Conservation (phyloP, 2,329 filamentous ascomycete genomes). For the Aspergillus sp. region DNA sequence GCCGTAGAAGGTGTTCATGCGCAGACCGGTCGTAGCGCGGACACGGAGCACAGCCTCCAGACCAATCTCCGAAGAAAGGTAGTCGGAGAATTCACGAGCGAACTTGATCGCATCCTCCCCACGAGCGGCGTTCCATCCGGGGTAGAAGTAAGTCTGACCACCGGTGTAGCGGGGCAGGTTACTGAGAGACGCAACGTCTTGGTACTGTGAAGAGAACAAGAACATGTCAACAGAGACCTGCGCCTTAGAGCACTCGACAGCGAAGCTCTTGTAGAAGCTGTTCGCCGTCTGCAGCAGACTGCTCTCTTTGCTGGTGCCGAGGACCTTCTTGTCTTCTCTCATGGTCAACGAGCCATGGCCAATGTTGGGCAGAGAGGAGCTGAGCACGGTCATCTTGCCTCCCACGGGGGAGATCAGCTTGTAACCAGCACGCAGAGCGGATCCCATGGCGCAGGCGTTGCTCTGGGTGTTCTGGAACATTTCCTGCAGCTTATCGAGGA, state of each 20-base stretch:
- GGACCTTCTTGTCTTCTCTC: constrained; percentile 92
- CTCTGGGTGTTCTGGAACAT: constrained; percentile 98
- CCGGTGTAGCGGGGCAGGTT: constrained; percentile 95
- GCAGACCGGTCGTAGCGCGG: constrained; percentile 86
- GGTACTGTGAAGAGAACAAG: constrained; percentile 91
- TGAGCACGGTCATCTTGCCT: constrained; percentile 91
- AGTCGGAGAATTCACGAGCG: constrained; percentile 93
- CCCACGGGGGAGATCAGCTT: constrained; percentile 93
- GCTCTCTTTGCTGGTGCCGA: constrained; percentile 92
- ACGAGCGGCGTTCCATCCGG: constrained; percentile 92
- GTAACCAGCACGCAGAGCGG: constrained; percentile 86
- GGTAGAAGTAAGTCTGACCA: constrained; percentile 98
- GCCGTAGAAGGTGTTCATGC: constrained; percentile 98
- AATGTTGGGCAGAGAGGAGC: constrained; percentile 83
- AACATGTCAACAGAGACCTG: constrained; percentile 99
- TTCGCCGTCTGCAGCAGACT: constrained; percentile 85
- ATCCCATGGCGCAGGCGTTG: constrained; percentile 89
- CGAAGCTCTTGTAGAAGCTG: constrained; percentile 98
- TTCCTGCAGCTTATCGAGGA: constrained; percentile 84
- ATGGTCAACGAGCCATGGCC: constrained; percentile 88
- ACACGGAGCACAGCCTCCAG: constrained; percentile 94
- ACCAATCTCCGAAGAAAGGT: constrained; percentile 93
- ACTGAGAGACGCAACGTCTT: constrained; percentile 94
- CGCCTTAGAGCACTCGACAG: constrained; percentile 97
- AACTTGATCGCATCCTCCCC: constrained; percentile 98